phyloP scores from a whole-genome alignment of 2,329 filamentous ascomycete species.

The Trichoderma endophyticum region DNA sequence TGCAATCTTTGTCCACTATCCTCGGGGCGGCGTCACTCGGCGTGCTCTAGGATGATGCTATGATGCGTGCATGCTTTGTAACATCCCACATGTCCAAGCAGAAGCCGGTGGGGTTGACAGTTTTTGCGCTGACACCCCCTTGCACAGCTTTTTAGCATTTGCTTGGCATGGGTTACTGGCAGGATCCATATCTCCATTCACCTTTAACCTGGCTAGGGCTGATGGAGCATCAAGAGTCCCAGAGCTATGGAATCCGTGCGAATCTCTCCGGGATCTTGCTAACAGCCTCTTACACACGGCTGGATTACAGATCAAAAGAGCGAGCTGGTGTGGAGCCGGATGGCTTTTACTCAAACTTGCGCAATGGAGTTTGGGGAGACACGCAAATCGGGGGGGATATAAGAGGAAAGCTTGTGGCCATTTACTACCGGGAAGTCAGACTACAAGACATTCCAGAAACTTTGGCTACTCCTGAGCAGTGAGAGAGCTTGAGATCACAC shows the following conservation, averaged over 20 bases:
- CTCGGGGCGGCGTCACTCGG: neutral
- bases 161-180: neutral
- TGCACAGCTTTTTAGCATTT: neutral
- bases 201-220: neutral
- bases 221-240: neutral
- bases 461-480: neutral
- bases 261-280: conserved; percentile 3
- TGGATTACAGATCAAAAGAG: conserved; percentile 10
- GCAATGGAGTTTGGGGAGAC: neutral
- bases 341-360: neutral
- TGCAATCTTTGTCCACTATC: neutral
- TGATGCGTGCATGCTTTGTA: neutral
- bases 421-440: neutral
- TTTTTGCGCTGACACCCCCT: neutral
- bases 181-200: no score
- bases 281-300: neutral
- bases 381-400: neutral
- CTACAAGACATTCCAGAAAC: conserved; percentile 20
- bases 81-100: neutral
- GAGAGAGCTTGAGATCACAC: neutral
- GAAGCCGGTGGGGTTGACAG: neutral
- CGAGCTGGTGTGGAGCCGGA: neutral
- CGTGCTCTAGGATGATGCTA: neutral
- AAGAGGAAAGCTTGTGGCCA: conserved; percentile 13
- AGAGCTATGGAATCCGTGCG: neutral